Base-by-base conservation (phyloP, 352 stramenopile species). In the Globisporangium polare region DNA sequence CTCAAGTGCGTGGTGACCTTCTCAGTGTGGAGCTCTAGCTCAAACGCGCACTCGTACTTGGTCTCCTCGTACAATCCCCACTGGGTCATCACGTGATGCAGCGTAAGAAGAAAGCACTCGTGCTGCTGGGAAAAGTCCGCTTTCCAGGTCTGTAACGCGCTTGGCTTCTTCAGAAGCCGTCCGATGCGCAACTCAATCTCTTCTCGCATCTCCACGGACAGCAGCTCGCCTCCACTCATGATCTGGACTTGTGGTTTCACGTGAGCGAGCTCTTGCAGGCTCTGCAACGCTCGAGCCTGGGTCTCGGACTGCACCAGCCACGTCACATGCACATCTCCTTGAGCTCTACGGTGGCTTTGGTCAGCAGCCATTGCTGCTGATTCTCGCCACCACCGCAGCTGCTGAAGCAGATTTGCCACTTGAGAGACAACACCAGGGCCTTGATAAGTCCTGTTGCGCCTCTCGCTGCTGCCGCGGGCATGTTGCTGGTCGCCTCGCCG, bases 1-100 rank as follows among this genome's bases (percentile, higher is more conserved):
- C 54, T 37, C 54, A 60, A 22, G 29, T 52, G 20, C 4, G 5
- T 15, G 0, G 50, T 12, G 2, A 50, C 2, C 7, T 0, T 5
- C 5, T 60, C 54, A 15, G 41, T 42, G 15, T 60, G 41, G 3
- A 60, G 18, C 24, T 60, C 39, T 13, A 60, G 15, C 35, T 47
- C 41, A 37, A 60, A 60, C 5, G 41, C 39, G 26, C 54, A 17
- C 29, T 60, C 54, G n/a, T 41, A 37, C 27, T 60, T 60, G n/a
- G 41, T 43, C 43, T 60, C 54, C 3, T 60, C 54, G 54, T 52
- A 43, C 15, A 53, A 22, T n/a, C 29, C 8, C 54, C 54, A 60
- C 15, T 39, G 9, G 10, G 18, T 31, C 39, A 60, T 13, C 22
- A 60, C 6, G 3, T 39, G 39, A 37, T 60, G 35, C 5, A 49